These are phyloP conservation scores for Cymbopogon flexuosus DNA, from an alignment of 202 grass and related monocot genomes.

Conservation along the genomic window DNA sequence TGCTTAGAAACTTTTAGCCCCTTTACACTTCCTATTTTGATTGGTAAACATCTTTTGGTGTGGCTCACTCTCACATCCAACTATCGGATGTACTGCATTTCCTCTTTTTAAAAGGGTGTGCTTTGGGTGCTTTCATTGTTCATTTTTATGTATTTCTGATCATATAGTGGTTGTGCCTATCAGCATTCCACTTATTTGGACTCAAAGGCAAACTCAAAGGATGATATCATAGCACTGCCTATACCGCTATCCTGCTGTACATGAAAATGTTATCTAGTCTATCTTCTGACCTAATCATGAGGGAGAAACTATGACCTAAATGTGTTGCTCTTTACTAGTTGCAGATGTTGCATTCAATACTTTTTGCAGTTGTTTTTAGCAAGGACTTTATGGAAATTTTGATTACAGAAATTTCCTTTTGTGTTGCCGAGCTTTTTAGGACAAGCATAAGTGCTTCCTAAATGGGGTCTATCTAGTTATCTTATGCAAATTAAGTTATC, in stretches of 20 bases:
- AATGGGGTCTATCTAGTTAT: background rate
- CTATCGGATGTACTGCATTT: conserved; percentile 34
- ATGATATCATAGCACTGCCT: conserved; percentile 33
- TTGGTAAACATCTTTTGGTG: conserved; percentile 40
- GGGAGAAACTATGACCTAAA: conserved; percentile 12
- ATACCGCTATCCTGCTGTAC: background rate
- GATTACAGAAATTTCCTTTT: too few relatives aligned
- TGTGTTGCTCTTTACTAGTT: conserved; percentile 18
- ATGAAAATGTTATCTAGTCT: conserved; percentile 20
- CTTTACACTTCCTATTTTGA: conserved; percentile 8
- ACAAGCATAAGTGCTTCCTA: background rate
- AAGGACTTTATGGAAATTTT: background rate
- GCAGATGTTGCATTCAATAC: background rate
- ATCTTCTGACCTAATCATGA: conserved; percentile 29
- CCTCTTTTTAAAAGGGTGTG: background rate
- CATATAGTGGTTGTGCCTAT: background rate
- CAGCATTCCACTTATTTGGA: conserved; percentile 37
- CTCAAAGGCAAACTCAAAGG: conserved; percentile 13
- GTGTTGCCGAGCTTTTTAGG: too few relatives aligned
- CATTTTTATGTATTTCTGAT: conserved; percentile 6
- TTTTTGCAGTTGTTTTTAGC: conserved; percentile 13
- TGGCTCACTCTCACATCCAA: conserved; percentile 30
- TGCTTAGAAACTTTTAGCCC: background rate
- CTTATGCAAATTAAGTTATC: background rate
- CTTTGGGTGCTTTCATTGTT: conserved; percentile 15